phyloP scores from a whole-genome alignment of 257 asterid species.

The Echites panduratus region DNA sequence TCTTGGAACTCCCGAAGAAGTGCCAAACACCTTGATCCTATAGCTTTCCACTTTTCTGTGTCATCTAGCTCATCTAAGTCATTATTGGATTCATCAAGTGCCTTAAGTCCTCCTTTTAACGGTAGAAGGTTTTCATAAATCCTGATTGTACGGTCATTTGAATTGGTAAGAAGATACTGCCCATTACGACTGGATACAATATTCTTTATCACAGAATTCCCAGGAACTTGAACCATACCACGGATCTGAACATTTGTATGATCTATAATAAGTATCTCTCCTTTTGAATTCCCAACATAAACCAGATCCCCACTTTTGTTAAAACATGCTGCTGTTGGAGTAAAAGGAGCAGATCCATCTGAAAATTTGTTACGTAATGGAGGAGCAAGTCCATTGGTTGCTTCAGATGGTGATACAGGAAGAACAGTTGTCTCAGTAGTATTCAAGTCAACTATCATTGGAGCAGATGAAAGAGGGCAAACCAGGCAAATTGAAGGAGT shows the following conservation, averaged over 20 bases:
- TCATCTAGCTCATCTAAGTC: constrained; percentile 44
- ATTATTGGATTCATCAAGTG: constrained; percentile 33
- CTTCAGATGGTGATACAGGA: constrained; percentile 61
- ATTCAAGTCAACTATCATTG: constrained; percentile 63
- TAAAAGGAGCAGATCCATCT: constrained; percentile 74
- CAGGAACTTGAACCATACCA: constrained; percentile 58
- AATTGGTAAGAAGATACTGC: constrained; percentile 76
- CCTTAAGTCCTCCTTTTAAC: constrained; percentile 41
- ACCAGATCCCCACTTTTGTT: constrained; percentile 76
- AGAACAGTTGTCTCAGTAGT: constrained; percentile 47
- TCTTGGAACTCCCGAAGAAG: constrained; percentile 82
- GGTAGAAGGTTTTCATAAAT: constrained; percentile 81
- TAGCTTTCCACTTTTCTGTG: constrained; percentile 54
- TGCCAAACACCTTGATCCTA: constrained; percentile 61
- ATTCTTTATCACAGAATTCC: constrained; percentile 68
- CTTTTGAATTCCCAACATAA: constrained; percentile 81
- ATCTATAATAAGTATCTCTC: constrained; percentile 79
- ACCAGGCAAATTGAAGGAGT: constrained; percentile 74
- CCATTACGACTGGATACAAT: constrained; percentile 76
- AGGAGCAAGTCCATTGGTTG: constrained; percentile 41
- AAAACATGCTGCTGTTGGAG: constrained; percentile 92
- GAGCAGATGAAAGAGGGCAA: constrained; percentile 86
- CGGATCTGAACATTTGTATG: constrained; percentile 39
- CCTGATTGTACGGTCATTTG: constrained; percentile 75
- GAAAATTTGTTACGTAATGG: constrained; percentile 57